Evolutionary conservation across 192 early-diverging fungal genomes (phyloP), one percentile per base, ranked within the genome.

Genomic region (Chytriomyces hyalinus): DNA sequence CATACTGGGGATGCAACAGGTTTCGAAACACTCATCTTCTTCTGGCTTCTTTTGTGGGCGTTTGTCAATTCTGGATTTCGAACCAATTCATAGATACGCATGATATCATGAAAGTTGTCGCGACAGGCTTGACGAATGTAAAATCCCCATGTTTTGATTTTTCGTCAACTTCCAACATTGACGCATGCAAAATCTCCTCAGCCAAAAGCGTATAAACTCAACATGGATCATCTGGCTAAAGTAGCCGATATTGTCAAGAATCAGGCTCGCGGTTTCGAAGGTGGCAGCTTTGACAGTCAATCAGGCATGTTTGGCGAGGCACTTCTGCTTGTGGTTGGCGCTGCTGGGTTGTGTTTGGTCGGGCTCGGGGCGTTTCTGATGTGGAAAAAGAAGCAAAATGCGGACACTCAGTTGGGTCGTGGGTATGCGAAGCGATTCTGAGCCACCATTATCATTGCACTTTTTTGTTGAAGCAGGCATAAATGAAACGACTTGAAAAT

Each of bases 1-100:
- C 85, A 89, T 51, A 99, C 97, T 0, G 97, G 97, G 74, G 96
- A 93, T 63, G 90, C 96, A 90, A 57, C 53, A 13, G 36, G 36
- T 36, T 36, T 36, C 36, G 36, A 36, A 36, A 36, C 36, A 36
- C 36, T 36, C 36, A 0, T 36, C 36, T 3, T 36, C 1, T 36
- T 36, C 36, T 36, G 36, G 36, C 36, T 36, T 36, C 36, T 36
- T 36, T 36, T 36, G 36, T 36, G 36, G 36, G 36, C 36, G 36
- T 36, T 36, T 36, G 0, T 36, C 36, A 36, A 36, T 36, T 36
- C 36, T 36, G 36, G 36, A 36, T 36, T 36, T 36, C 36, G 36
- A 36, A 0, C 36, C 0, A 36, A 36, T 36, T 36, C 36, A 36
- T 36, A 36, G 53, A 57, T 20, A 57, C 13, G 13, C 53, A 57